Conservation (phyloP, 2,329 filamentous ascomycete species). For the Dactylellina drechsleri region DNA sequence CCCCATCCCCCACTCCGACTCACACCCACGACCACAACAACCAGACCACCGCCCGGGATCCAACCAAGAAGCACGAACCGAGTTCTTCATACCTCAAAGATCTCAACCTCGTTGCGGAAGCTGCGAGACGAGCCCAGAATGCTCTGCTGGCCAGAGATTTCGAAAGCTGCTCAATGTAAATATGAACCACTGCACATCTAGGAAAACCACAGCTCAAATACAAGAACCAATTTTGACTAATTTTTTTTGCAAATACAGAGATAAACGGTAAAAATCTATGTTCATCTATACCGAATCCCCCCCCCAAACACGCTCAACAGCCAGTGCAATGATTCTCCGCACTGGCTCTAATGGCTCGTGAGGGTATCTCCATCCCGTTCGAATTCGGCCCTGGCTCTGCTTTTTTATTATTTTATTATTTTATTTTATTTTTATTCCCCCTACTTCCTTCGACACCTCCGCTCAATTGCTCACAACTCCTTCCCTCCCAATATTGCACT, state of each 20-base stretch:
- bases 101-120: slow-evolving; percentile 48
- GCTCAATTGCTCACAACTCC: too few species aligned
- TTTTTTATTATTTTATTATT: too few species aligned
- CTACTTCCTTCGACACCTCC: too few species aligned
- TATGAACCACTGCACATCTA: background rate
- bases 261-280: slow-evolving; percentile 20
- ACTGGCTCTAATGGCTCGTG: too few species aligned
- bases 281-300: background rate
- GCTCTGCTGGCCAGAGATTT: slow-evolving; percentile 51
- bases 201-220: background rate
- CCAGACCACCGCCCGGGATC: slow-evolving; percentile 23
- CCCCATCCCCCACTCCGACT: slow-evolving; percentile 52
- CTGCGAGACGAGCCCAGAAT: slow-evolving; percentile 48
- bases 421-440: too few species aligned
- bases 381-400: too few species aligned
- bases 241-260: background rate
- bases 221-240: slow-evolving; percentile 5
- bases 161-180: slow-evolving; percentile 47
- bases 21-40: slow-evolving; percentile 40
- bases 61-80: slow-evolving; percentile 48
- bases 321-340: too few species aligned
- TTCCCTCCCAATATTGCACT: too few species aligned
- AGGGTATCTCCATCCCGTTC: too few species aligned
- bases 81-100: slow-evolving; percentile 52
- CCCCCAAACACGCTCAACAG: background rate